phyloP scores from a whole-genome alignment of 805 yeast genomes.

The Schizosaccharomyces pombe region DNA sequence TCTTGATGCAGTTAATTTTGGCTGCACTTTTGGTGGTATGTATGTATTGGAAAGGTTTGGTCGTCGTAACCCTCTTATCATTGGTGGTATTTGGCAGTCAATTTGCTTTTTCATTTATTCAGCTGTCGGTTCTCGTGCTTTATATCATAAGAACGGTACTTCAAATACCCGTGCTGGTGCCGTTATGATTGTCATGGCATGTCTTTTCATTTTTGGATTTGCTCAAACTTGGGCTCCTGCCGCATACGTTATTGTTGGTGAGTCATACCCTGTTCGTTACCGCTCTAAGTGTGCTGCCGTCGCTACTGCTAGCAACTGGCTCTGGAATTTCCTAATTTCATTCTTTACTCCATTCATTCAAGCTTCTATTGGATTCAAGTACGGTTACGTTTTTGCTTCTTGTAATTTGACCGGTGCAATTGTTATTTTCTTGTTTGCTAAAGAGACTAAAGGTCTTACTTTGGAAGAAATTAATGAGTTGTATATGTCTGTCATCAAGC shows the following conservation, averaged over 20 bases:
- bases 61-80: slow-evolving; percentile 24
- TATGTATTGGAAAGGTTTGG: slow-evolving; percentile 29
- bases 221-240: slow-evolving; percentile 39
- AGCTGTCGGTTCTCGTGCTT: slow-evolving; percentile 21
- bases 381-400: slow-evolving; percentile 39
- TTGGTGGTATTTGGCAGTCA: slow-evolving; percentile 27
- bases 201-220: slow-evolving; percentile 27
- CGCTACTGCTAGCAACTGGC: slow-evolving; percentile 22
- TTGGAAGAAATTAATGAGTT: slow-evolving; percentile 35
- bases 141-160: slow-evolving; percentile 17
- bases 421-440: slow-evolving; percentile 35
- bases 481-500: slow-evolving; percentile 12
- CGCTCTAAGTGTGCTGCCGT: slow-evolving; percentile 13
- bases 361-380: slow-evolving; percentile 33
- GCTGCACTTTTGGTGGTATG: slow-evolving; percentile 26
- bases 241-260: slow-evolving; percentile 24
- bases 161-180: slow-evolving; percentile 17
- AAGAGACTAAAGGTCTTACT: slow-evolving; percentile 35
- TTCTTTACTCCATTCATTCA: slow-evolving; percentile 49
- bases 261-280: slow-evolving; percentile 25
- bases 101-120: slow-evolving; percentile 31
- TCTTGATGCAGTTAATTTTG: slow-evolving; percentile 30
- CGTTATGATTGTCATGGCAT: slow-evolving; percentile 32
- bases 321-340: slow-evolving; percentile 31
- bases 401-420: slow-evolving; percentile 29